phyloP scores from a whole-genome alignment of 108 stramenopile species.

The Cyclotella atomus region DNA sequence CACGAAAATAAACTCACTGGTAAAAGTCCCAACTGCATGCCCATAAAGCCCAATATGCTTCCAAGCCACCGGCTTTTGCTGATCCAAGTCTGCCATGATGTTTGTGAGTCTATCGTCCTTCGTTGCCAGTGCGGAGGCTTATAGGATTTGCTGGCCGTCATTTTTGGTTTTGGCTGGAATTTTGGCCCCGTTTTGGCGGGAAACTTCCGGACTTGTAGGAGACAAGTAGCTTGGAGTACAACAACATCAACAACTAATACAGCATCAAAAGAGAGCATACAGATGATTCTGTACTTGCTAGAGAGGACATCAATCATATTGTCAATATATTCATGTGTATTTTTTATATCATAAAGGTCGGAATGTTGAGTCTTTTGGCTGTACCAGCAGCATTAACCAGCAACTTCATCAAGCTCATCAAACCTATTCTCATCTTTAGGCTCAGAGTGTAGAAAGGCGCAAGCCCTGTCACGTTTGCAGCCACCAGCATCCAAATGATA shows the following conservation, averaged over 20 bases:
- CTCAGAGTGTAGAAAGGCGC: conserved; percentile 90
- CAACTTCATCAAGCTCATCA: conserved; percentile 59
- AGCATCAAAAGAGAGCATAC: too few relatives aligned
- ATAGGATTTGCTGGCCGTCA: background rate
- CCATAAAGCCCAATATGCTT: conserved; percentile 91
- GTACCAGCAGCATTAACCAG: conserved; percentile 48
- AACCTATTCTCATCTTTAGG: conserved; percentile 55
- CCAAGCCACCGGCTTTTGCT: conserved; percentile 52
- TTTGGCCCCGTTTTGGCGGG: too few relatives aligned
- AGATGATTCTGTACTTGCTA: background rate
- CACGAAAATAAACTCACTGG: conserved; percentile 36
- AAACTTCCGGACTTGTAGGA: too few relatives aligned
- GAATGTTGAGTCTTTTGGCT: background rate
- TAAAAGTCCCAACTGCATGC: conserved; percentile 85
- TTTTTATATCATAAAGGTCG: too few relatives aligned
- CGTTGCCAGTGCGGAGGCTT: background rate
- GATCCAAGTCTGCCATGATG: conserved; percentile 17
- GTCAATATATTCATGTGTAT: background rate
- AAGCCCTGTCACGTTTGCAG: conserved; percentile 78
- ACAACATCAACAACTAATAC: too few relatives aligned
- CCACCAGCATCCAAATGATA: conserved; percentile 69
- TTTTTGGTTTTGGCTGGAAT: background rate
- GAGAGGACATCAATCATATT: background rate
- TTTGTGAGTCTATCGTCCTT: too few relatives aligned
- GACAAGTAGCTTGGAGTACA: too few relatives aligned